Conservation (phyloP, 352 stramenopile species). For the Phytophthora agathidicida region DNA sequence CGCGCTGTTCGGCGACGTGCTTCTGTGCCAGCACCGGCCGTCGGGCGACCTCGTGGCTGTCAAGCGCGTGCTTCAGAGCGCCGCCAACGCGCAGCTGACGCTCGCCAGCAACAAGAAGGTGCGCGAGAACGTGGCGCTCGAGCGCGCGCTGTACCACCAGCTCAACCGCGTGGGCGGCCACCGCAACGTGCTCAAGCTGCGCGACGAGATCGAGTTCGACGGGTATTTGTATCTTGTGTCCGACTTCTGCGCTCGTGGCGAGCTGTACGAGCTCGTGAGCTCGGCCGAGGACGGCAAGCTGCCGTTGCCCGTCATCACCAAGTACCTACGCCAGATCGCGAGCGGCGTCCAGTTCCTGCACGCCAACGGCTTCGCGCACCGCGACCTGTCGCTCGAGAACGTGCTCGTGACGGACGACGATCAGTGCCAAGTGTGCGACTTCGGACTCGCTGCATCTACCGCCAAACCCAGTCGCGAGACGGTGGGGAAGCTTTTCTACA, state of each 20-base stretch:
- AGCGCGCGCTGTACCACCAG: slow-evolving; percentile 72
- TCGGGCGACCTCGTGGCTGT: slow-evolving; percentile 72
- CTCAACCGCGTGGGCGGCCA: slow-evolving; percentile 68
- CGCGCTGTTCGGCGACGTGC: slow-evolving; percentile 82
- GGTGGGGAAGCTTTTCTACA: slow-evolving; percentile 89
- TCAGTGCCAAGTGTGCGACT: slow-evolving; percentile 83
- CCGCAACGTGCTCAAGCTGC: slow-evolving; percentile 65
- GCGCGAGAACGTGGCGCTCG: slow-evolving; percentile 81
- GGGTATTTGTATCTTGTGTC: slow-evolving; percentile 84
- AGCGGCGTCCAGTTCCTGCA: slow-evolving; percentile 79
- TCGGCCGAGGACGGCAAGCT: slow-evolving; percentile 59
- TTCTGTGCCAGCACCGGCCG: slow-evolving; percentile 73
- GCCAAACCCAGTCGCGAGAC: slow-evolving; percentile 51
- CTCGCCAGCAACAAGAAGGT: slow-evolving; percentile 77
- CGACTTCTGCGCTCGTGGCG: slow-evolving; percentile 70
- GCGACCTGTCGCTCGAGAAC: slow-evolving; percentile 87
- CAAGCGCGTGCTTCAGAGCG: slow-evolving; percentile 80
- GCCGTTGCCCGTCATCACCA: slow-evolving; percentile 33
- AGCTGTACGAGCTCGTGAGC: slow-evolving; percentile 85
- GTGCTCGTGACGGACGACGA: slow-evolving; percentile 77
- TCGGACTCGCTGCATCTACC: slow-evolving; percentile 67
- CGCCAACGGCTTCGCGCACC: slow-evolving; percentile 75
- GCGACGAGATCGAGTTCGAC: slow-evolving; percentile 82
- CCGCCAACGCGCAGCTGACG: slow-evolving; percentile 57
- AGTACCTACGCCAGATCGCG: slow-evolving; percentile 77